phyloP scores from a whole-genome alignment of 2,329 filamentous ascomycete genomes.

The Macrophomina tecta region DNA sequence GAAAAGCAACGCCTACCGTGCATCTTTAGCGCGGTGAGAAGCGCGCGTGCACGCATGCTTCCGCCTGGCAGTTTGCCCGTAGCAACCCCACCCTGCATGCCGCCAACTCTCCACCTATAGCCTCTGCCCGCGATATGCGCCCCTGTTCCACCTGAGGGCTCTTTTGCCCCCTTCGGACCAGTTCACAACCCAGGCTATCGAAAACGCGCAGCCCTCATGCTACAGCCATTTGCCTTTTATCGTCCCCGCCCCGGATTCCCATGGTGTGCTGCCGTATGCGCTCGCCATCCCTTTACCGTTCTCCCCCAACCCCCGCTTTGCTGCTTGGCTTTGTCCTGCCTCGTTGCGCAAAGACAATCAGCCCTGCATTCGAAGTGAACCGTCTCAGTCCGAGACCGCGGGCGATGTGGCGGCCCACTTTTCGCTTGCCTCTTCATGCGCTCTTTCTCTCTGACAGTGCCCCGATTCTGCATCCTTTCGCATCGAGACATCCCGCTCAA shows the following conservation, averaged over 20 bases:
- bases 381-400: background rate
- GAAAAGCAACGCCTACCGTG: background rate
- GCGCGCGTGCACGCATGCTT: background rate
- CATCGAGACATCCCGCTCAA: background rate
- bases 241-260: background rate
- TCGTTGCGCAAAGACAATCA: background rate
- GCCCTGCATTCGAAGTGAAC: background rate
- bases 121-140: background rate
- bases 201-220: conserved; percentile 11
- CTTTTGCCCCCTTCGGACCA: conserved; percentile 14
- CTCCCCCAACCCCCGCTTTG: background rate
- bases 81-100: conserved; percentile 9
- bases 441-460: background rate
- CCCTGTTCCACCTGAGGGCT: conserved; percentile 6
- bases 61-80: background rate
- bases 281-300: background rate
- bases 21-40: background rate
- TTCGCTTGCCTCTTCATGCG: background rate
- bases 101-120: background rate
- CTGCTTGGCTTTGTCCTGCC: background rate
- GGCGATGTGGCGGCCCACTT: conserved; percentile 8
- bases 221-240: conserved; percentile 4
- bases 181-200: conserved; percentile 7
- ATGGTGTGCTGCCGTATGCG: background rate
- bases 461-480: background rate